A percentile compares a stretch with the other conserved stretches of the same genome.
These are phyloP conservation scores for Verbena officinalis DNA, from an alignment of 257 asterid species.

Conservation along the genomic window DNA sequence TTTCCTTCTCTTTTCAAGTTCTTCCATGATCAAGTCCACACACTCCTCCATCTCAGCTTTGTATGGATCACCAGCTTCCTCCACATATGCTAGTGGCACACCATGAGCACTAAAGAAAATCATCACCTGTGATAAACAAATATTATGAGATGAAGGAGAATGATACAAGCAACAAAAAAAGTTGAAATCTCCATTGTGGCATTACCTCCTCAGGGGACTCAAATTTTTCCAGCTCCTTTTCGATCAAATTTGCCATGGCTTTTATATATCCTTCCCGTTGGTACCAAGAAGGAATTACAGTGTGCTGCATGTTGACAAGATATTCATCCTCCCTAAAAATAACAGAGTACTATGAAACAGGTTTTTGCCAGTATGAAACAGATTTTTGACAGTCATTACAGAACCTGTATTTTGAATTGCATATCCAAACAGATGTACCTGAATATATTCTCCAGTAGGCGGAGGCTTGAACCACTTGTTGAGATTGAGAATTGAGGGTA, in stretches of 20 bases:
- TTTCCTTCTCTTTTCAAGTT: conserved; percentile 74
- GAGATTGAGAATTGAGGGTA: conserved; percentile 99
- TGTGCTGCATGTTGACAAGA: conserved; percentile 98
- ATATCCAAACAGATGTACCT: conserved; percentile 50
- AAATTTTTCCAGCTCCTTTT: conserved; percentile 79
- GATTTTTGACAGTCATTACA: conserved; percentile 22
- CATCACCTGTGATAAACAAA: conserved; percentile 69
- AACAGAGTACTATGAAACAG: conserved; percentile 36
- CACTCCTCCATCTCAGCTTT: conserved; percentile 99
- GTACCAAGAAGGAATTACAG: conserved; percentile 99
- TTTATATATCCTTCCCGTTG: conserved; percentile 97
- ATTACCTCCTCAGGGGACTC: conserved; percentile 80
- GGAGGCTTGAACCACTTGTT: conserved; percentile 98
- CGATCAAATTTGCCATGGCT: conserved; percentile 92
- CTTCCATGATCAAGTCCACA: conserved; percentile 97
- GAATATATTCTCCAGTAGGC: conserved; percentile 91
- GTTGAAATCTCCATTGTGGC: conserved; percentile 15
- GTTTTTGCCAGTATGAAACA: conserved; percentile 27
- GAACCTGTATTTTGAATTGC: conserved; percentile 25
- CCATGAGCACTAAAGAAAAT: conserved; percentile 99
- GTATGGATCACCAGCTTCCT: conserved; percentile 99
- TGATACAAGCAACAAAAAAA: background rate
- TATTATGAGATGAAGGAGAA: conserved; percentile 24
- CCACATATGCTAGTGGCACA: conserved; percentile 96
- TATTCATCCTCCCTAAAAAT: conserved; percentile 89